Evolutionary conservation across 2,329 filamentous ascomycete species (phyloP), one percentile per base, ranked within the genome.

Genomic region (Neurospora sp.): DNA sequence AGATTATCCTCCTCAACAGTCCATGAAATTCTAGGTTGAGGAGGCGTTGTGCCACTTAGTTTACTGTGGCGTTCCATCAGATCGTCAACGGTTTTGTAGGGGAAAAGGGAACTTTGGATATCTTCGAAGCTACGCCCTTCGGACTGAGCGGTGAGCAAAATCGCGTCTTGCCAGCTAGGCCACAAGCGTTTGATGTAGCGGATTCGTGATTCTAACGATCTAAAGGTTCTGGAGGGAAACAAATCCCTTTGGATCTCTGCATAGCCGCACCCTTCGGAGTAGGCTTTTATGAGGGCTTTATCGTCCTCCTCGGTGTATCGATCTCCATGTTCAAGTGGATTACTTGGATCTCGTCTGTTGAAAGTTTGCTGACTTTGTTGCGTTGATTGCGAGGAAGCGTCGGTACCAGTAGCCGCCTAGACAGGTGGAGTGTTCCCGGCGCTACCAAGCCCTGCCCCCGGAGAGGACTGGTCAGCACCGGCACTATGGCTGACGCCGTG

Each of bases 401-500:
- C 33, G 52, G 2, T 17, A 36, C 52, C 52, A 62, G 28, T 62
- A 62, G 23, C 52, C 28, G 28, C 52, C 52, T 62, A 62, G 52
- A 62, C 52, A 36, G 52, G 52, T 36, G 52, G 52, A 36, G 52
- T 62, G 52, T 62, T 62, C 52, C 52, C 52, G 52, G 52, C 52
- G 28, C 52, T 62, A 62, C 52, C 52, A 62, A 62, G 52, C 28
- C 52, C 52, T 36, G 23, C 52, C 15, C 28, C 52, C 1, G 52
- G 52, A 62, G 52, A 62, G 52, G 52, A 62, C 28, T 78, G 46
- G 78, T 77, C 62, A 42, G 33, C 28, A 62, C 81, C 79, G 43
- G 81, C 80, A 74, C 33, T 23, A 40, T 19, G 69, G 17, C 83
- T 84, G 13, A 89, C 85, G 4, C 86, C 87, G 75, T 93, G 91